phyloP scores from a whole-genome alignment of 2,329 filamentous ascomycete genomes.

The Fusarium azukiicola region DNA sequence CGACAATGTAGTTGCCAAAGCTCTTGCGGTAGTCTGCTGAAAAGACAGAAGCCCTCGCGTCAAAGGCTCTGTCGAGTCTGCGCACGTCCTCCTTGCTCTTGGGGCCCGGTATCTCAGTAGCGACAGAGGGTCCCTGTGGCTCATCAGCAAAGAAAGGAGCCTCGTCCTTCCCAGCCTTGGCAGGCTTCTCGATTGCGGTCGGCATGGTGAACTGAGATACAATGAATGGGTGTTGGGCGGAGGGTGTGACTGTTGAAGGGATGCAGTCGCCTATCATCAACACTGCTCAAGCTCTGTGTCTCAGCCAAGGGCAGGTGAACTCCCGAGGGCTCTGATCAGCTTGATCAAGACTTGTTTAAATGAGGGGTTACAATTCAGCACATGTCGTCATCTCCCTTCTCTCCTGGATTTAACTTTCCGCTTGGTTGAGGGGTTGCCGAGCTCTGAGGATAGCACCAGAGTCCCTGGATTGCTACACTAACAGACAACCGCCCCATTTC shows the following conservation, averaged over 20 bases:
- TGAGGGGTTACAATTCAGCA: slow-evolving; percentile 2
- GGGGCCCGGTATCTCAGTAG: background rate
- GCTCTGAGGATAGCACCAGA: background rate
- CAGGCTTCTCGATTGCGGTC: background rate
- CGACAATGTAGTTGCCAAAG: slow-evolving; percentile 30
- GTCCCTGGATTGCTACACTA: background rate
- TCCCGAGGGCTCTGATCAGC: background rate
- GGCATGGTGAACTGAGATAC: background rate
- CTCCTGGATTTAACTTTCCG: background rate
- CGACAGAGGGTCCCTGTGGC: background rate
- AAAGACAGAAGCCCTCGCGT: background rate
- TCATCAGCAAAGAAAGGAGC: slow-evolving; percentile 2
- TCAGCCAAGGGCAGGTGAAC: background rate
- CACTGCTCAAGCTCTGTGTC: background rate
- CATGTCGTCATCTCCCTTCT: slow-evolving; percentile 4
- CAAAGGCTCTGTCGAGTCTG: background rate
- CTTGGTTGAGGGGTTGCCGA: background rate
- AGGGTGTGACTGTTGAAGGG: too few species aligned
- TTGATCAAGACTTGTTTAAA: background rate
- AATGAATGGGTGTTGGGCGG: too few species aligned
- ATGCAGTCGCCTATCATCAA: background rate
- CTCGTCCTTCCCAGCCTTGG: background rate
- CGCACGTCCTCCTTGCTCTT: slow-evolving; percentile 9
- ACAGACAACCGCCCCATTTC: background rate
- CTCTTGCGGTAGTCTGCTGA: slow-evolving; percentile 27